These are phyloP conservation scores for Globisporangium paddicum DNA, from an alignment of 352 stramenopile genomes.

Conservation along the genomic window DNA sequence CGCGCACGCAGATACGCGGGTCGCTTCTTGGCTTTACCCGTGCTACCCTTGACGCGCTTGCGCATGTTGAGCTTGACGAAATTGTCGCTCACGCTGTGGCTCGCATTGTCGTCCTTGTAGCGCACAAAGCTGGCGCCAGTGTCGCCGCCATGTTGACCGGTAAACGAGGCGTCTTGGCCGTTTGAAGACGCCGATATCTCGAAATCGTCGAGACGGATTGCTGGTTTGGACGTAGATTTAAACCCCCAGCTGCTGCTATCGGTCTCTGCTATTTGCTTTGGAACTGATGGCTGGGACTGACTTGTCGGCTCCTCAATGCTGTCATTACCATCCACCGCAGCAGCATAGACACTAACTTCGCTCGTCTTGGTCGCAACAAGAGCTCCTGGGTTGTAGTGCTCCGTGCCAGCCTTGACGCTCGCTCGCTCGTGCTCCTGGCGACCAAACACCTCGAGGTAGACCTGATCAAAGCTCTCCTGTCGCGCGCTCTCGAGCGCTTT, in stretches of 20 bases:
- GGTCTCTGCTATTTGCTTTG: not conserved
- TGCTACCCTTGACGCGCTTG: constrained; percentile 65
- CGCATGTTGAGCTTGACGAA: constrained; percentile 81
- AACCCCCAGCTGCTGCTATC: constrained; percentile 27
- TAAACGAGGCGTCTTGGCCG: not conserved
- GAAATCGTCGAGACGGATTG: constrained; percentile 36
- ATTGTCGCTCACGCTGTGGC: constrained; percentile 61
- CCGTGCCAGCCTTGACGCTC: not conserved
- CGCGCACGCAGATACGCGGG: constrained; percentile 57
- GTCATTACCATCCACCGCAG: not conserved
- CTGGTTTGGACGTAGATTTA: constrained; percentile 15
- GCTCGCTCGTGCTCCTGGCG: constrained; percentile 19
- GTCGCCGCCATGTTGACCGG: not conserved
- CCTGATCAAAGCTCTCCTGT: constrained; percentile 44
- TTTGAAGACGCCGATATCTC: constrained; percentile 9
- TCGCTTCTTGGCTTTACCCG: constrained; percentile 58
- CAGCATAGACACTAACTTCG: not conserved
- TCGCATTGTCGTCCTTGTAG: constrained; percentile 55
- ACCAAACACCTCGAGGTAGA: constrained; percentile 48
- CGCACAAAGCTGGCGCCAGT: constrained; percentile 30
- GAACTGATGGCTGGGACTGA: not conserved
- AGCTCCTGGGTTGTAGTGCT: constrained; percentile 10
- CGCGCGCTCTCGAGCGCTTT: constrained; percentile 6
- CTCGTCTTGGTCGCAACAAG: not conserved
- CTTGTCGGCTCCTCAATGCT: not conserved